Base-by-base conservation (phyloP, 495 filamentous ascomycete species). In the Xylaria intraflava region DNA sequence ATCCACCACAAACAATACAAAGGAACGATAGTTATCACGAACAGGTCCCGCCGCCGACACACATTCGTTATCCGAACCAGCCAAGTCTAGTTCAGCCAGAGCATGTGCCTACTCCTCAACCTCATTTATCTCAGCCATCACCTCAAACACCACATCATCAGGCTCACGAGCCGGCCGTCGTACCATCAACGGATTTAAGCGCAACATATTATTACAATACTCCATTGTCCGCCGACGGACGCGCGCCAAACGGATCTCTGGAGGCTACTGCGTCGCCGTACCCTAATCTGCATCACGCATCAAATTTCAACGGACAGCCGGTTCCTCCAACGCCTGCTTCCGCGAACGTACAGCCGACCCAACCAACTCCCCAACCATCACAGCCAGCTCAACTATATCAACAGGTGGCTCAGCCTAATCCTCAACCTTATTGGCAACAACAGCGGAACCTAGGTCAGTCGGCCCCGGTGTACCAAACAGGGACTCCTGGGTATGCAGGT, bases 171-270 rank as follows among this genome's bases (percentile, higher is more conserved):
- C 31, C 67, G 39, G 47, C 43, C n/a, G 53, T 58, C 20, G 65
- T 69, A 6, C 67, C 74, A 6, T 66, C 69, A 2, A 57, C 64
- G 2, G 78, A 80, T 30, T 68, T 77, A 6, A 74, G 60, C 51
- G 72, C 72, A 6, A 66, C 72, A 3, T 79, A 72, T 46, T 81
- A 80, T 51, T 80, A 78, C 59, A 71, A 70, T 44, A 62, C 56
- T 17, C 49, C 65, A 26, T 57, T 56, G 58, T n/a, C 68, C 58
- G 11, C 67, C 29, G 65, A 69, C 26, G 65, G 60, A 23, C 62
- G 68, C 44, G 62, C 66, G 20, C 58, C 70, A 7, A 58, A 67
- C 16, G 56, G 62, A 16, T 66, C 66, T 5, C 64, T 68, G 14
- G 73, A 76, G 11, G 44, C 65, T 2, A 47, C 61, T 6, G 58